Conservation (phyloP, 2,329 filamentous ascomycete species). For the Pestalotiopsis sp. region DNA sequence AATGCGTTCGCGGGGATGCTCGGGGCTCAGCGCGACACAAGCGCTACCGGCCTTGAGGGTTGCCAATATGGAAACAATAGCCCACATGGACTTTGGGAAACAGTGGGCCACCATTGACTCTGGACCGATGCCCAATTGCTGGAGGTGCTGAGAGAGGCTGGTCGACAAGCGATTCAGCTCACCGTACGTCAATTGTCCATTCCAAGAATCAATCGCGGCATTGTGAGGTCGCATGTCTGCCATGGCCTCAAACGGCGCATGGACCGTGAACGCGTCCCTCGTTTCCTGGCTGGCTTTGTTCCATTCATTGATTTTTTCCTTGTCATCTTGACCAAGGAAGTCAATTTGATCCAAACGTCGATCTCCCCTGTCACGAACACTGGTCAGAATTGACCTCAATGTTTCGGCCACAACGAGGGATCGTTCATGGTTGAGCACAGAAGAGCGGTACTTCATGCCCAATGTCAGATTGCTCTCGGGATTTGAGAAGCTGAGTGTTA, state of each 20-base stretch:
- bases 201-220: conserved; percentile 28
- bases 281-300: neutral
- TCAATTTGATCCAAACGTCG: neutral
- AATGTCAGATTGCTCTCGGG: neutral
- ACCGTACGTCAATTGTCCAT: conserved; percentile 32
- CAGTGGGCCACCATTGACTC: conserved; percentile 35
- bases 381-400: neutral
- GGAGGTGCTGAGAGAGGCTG: conserved; percentile 24
- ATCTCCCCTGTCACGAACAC: neutral
- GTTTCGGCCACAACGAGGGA: neutral
- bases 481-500: neutral
- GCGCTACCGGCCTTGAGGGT: conserved; percentile 37
- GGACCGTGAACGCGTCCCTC: neutral
- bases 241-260: neutral
- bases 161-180: conserved; percentile 28
- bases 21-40: conserved; percentile 37
- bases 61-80: conserved; percentile 33
- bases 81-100: conserved; percentile 38
- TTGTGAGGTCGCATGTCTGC: neutral
- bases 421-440: neutral
- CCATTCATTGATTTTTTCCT: neutral
- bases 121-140: conserved; percentile 25
- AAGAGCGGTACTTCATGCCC: conserved; percentile 1
- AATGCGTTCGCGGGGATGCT: conserved; percentile 36
- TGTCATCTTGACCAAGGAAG: neutral